These are phyloP conservation scores for Chaetomium tenue DNA, from an alignment of 495 filamentous ascomycete species.

Conservation along the genomic window DNA sequence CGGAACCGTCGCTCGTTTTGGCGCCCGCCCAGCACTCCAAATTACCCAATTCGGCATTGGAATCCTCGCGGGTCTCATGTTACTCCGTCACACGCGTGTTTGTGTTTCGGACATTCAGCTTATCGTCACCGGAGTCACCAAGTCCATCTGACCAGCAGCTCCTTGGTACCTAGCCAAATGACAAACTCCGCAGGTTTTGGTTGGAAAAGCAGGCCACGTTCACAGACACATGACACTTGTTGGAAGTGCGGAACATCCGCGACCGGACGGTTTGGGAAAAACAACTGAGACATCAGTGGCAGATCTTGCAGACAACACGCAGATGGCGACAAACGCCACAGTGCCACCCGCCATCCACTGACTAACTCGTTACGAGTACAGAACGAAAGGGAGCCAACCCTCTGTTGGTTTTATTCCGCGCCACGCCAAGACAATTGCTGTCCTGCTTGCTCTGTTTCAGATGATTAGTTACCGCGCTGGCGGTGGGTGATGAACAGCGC, in stretches of 20 bases:
- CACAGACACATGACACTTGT: neutral
- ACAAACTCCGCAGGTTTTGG: neutral
- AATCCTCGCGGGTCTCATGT: neutral
- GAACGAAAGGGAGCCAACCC: neutral
- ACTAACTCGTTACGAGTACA: too few species aligned
- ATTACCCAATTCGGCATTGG: neutral
- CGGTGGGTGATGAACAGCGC: neutral
- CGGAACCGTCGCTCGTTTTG: neutral
- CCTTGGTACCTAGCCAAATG: neutral
- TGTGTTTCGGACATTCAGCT: slow-evolving; percentile 3
- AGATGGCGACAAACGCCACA: neutral
- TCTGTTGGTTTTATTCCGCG: neutral
- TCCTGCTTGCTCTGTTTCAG: neutral
- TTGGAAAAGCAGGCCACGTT: neutral
- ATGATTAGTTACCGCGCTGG: neutral
- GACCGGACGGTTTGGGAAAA: neutral
- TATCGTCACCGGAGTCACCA: too few species aligned
- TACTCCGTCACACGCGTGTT: neutral
- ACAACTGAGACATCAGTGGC: neutral
- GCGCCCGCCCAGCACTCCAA: neutral
- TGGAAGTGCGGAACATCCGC: too few species aligned
- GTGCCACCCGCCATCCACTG: neutral
- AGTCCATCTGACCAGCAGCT: neutral
- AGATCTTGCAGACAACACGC: neutral
- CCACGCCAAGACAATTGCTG: neutral